A percentile compares a stretch with the other conserved stretches of the same genome.
These are phyloP conservation scores for Niebla homalea DNA, from an alignment of 495 filamentous ascomycete species.

Conservation along the genomic window DNA sequence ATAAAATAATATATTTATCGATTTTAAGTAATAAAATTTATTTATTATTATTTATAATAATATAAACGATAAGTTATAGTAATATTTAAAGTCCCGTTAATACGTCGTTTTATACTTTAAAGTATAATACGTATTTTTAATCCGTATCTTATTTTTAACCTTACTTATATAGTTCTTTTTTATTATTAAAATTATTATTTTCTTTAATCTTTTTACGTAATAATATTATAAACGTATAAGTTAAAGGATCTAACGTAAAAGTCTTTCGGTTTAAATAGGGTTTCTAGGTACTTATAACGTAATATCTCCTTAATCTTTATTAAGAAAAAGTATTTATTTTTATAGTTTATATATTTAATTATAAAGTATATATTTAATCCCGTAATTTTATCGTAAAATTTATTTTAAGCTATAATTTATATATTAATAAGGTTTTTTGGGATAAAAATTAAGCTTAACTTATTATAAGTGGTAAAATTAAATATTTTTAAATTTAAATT, in stretches of 20 bases:
- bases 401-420: not conserved
- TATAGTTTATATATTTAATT: not conserved
- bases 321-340: not conserved
- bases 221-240: not conserved
- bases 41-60: not conserved
- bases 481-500: not conserved
- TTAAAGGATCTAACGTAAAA: not conserved
- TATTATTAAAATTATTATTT: not conserved
- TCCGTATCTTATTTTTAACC: not conserved
- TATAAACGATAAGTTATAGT: not conserved
- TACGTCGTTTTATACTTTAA: too few species aligned
- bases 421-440: not conserved
- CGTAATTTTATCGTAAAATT: not conserved
- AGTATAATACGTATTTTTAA: not conserved
- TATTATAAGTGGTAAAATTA: not conserved
- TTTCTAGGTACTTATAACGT: not conserved
- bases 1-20: not conserved
- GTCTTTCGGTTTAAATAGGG: not conserved
- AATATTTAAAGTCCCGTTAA: not conserved
- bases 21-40: not conserved
- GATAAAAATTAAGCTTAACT: not conserved
- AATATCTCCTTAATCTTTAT: not conserved
- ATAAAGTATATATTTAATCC: constrained; percentile 2
- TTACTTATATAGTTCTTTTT: not conserved
- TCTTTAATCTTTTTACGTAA: too few species aligned